Evolutionary conservation across 257 asterid species (phyloP).

Genomic region (Solanum ossicruentum): DNA sequence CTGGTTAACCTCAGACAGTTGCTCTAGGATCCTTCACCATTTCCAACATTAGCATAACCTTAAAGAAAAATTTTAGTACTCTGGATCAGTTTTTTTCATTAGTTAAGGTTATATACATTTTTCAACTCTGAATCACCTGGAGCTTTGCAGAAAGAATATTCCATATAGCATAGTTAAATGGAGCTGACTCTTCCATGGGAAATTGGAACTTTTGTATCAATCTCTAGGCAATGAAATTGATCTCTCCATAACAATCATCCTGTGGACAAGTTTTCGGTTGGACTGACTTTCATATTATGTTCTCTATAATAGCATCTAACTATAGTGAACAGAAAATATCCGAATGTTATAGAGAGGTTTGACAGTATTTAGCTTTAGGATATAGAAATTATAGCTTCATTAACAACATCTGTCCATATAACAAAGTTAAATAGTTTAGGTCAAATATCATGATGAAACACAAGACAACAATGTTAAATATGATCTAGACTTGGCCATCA

Average conservation of each 20-base stretch:
- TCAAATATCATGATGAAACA: not conserved
- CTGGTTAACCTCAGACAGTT: not conserved
- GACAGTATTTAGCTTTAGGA: not conserved
- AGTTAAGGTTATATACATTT: not conserved
- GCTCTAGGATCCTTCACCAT: not conserved
- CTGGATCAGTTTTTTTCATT: not conserved
- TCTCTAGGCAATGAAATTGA: not conserved
- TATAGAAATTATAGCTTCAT: not conserved
- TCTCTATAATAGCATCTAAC: not conserved
- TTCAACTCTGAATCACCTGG: not conserved
- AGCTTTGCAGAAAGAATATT: not conserved
- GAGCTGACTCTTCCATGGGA: not conserved
- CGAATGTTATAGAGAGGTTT: not conserved
- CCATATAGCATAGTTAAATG: not conserved
- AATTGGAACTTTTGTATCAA: not conserved
- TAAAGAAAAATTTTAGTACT: not conserved
- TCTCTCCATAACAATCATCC: not conserved
- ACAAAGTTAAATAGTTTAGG: not conserved
- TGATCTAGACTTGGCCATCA: not conserved
- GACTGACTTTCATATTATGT: not conserved
- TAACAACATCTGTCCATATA: not conserved
- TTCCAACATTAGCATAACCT: not conserved
- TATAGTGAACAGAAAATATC: not conserved
- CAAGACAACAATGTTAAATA: constrained; percentile 6
- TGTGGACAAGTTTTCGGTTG: not conserved